Percentiles rank a stretch among this genome's conserved stretches.
phyloP scores from a whole-genome alignment of 441 rosid species.

The Euphorbia celastroides region DNA sequence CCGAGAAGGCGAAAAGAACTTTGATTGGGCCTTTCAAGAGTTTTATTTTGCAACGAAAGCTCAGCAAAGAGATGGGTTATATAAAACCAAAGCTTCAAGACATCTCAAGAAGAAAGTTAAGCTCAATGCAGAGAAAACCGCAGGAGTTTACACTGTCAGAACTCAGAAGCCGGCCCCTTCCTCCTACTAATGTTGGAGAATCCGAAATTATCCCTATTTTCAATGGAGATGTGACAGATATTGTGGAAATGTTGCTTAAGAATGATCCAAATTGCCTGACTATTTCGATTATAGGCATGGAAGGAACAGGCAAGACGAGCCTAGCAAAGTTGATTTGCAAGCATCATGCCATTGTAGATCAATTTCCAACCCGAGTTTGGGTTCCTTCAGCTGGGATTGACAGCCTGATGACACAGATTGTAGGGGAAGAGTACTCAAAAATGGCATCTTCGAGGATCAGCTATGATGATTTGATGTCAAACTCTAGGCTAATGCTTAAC shows the following conservation, averaged over 20 bases:
- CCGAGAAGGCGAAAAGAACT: not conserved
- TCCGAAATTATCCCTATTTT: not conserved
- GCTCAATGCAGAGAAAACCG: not conserved
- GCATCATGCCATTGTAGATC: not conserved
- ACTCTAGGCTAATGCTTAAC: too few species aligned
- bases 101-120: not conserved
- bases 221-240: not conserved
- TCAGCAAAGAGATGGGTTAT: not conserved
- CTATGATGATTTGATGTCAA: too few species aligned
- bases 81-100: not conserved
- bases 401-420: not conserved
- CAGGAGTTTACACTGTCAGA: not conserved
- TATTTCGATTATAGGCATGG: conserved; percentile 3
- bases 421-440: conserved; percentile 1
- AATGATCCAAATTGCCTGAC: conserved; percentile 5
- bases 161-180: not conserved
- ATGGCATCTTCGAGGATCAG: too few species aligned
- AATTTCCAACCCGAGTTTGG: not conserved
- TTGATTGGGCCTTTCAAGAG: not conserved
- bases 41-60: not conserved
- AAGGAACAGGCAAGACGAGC: not conserved
- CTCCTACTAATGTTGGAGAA: not conserved
- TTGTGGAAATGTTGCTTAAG: not conserved
- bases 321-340: not conserved
- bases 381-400: not conserved